Conservation (phyloP, 225 moss, liverwort and hornwort genomes). For the Bryoerythrophyllum caledonicum region DNA sequence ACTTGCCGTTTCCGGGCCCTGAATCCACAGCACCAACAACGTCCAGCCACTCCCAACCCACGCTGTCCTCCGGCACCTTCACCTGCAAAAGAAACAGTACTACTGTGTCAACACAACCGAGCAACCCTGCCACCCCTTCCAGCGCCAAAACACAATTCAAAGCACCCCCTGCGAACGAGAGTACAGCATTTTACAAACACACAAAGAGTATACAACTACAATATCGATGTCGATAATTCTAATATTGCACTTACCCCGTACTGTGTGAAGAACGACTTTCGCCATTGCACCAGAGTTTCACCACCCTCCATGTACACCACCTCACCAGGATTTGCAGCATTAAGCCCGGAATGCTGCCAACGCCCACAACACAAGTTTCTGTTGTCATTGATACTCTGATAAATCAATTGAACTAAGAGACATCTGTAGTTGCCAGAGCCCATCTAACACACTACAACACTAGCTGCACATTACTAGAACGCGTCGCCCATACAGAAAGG, state of each 20-base stretch:
- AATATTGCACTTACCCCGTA: slow-evolving; percentile 52
- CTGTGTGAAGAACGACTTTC: slow-evolving; percentile 67
- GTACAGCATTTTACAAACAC: slow-evolving; percentile 11
- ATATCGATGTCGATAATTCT: neutral
- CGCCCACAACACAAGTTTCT: slow-evolving; percentile 22
- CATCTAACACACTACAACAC: neutral
- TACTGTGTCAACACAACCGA: slow-evolving; percentile 19
- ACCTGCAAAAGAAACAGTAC: slow-evolving; percentile 47
- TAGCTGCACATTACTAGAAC: neutral
- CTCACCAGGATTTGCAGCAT: slow-evolving; percentile 71
- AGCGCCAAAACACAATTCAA: neutral
- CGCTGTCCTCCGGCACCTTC: slow-evolving; percentile 80
- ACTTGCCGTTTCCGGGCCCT: slow-evolving; percentile 54
- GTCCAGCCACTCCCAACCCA: slow-evolving; percentile 95
- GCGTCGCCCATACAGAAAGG: slow-evolving; percentile 9
- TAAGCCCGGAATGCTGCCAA: slow-evolving; percentile 79
- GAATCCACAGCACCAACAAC: slow-evolving; percentile 39
- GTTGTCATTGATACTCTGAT: neutral
- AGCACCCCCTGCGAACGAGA: slow-evolving; percentile 2
- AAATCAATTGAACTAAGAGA: slow-evolving; percentile 3
- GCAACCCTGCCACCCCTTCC: neutral
- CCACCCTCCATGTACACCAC: slow-evolving; percentile 65
- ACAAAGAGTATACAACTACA: neutral
- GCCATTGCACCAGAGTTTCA: slow-evolving; percentile 83
- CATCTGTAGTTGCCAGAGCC: slow-evolving; percentile 9